Base-by-base conservation (phyloP, 495 filamentous ascomycete species). In the Podospora pseudocomata region DNA sequence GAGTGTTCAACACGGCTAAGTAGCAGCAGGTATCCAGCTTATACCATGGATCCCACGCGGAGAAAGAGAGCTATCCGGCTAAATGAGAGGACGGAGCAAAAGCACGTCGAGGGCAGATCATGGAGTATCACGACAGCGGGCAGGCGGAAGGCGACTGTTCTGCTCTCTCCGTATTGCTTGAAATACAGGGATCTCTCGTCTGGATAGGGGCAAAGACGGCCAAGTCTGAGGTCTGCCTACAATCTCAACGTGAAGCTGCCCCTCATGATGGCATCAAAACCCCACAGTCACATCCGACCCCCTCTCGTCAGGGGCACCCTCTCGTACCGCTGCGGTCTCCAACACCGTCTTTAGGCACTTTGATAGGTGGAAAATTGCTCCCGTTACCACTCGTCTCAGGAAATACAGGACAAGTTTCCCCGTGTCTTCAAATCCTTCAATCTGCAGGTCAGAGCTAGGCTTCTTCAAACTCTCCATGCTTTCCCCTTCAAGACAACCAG, bases 331-430 rank as follows among this genome's bases (percentile, higher is more conserved):
- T 1, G 39, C 39, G 15, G 39, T 49, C 39, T 49, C 39, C 39
- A 49, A 49, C 15, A 3, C 15, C 39, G 39, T 49, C 39, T 49
- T 49, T 49, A 49, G 39, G 39, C 39, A 49, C 7, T 34, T 19
- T 58, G 61, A 71, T 71, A 65, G 69, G 69, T 68, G 69, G 69
- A 68, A 71, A 68, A 71, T 30, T 68, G 62, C 5, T 49, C 49
- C 61, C 57, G 55, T 53, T 27, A 6, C 23, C 19, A 56, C 20
- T 18, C 9, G 15, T 11, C 7, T 18, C 53, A 30, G 9, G 32
- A 28, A 26, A 28, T 61, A 26, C 32, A 26, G 66, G 60, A n/a
- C 20, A 55, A n/a, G 56, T 13, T 62, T 16, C 32, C n/a, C 13
- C 54, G 66, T 60, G 39, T 49, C 6, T 49, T 3, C 39, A 1